Evolutionary conservation across 495 filamentous ascomycete species (phyloP), one percentile per base, ranked within the genome.

Genomic region (Hyaloscypha variabilis): DNA sequence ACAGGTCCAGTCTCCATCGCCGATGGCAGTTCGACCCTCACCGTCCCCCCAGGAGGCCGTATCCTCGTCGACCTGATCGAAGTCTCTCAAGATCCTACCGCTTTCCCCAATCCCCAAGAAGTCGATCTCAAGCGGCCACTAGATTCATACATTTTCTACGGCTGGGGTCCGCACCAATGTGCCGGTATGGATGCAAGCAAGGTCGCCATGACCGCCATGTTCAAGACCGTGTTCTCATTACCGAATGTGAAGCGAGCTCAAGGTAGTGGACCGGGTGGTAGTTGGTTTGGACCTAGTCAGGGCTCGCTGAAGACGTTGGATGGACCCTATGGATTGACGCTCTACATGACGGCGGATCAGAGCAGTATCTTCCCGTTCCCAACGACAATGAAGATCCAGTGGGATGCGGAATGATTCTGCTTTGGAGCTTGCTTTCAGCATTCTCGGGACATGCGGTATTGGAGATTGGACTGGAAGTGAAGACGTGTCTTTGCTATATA

Each of bases 271-370:
- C 58, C 59, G 1, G 54, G 59, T 6, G 59, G 65, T 2, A 19
- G 39, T 8, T 63, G 65, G 60, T 65, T 57, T 49, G 67, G 67
- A 8, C 56, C 58, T 49, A 69, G 57, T 39, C 81, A 63, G 25
- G 66, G 69, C 1, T 75, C 88, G 69, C 74, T 96, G 56, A 93
- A 94, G 82, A 90, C 87, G 78, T 79, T 94, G 13, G 76, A 79
- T 0, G 81, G 79, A 46, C 78, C 81, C 3, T 87, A 82, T 19
- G 89, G 84, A 0, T 86, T 83, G 72, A 85, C 84, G 28, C 73
- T 87, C 28, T 96, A 93, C 68, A 82, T 96, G 78, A 84, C 86
- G 59, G 86, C 91, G 74, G 90, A 96, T 69, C 85, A 87, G 76
- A 88, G 88, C 28, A 81, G 82, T 31, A 87, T 87, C 76, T 90